Conservation (phyloP, 257 asterid genomes). For the Ligustrum vulgare region DNA sequence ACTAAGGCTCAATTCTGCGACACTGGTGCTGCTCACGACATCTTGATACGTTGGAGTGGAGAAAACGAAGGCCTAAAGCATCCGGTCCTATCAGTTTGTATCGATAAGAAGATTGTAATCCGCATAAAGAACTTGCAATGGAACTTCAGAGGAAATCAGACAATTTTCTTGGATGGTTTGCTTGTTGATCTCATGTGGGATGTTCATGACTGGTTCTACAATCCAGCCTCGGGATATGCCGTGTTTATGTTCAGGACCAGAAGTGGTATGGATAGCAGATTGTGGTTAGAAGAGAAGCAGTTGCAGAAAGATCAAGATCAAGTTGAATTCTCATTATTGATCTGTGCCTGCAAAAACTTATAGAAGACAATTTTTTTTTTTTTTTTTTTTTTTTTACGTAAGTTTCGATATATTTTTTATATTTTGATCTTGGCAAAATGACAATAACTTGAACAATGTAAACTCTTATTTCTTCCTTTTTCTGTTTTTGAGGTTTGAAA, state of each 20-base stretch:
- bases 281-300: slow-evolving; percentile 59
- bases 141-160: slow-evolving; percentile 75
- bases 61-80: slow-evolving; percentile 42
- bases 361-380: not conserved
- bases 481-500: not conserved
- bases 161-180: slow-evolving; percentile 65
- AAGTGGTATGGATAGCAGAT: slow-evolving; percentile 55
- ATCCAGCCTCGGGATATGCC: slow-evolving; percentile 37
- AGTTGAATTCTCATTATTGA: slow-evolving; percentile 55
- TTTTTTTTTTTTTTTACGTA: not conserved
- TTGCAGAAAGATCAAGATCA: slow-evolving; percentile 39
- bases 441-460: slow-evolving; percentile 13
- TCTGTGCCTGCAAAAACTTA: slow-evolving; percentile 47
- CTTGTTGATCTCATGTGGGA: slow-evolving; percentile 73
- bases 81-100: slow-evolving; percentile 48
- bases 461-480: slow-evolving; percentile 3
- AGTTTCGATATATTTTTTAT: not conserved
- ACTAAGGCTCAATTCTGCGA: slow-evolving; percentile 57
- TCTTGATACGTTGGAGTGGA: slow-evolving; percentile 53
- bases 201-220: slow-evolving; percentile 71
- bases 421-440: slow-evolving; percentile 21
- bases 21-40: slow-evolving; percentile 41
- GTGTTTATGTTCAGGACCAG: slow-evolving; percentile 71
- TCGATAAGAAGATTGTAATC: slow-evolving; percentile 54
- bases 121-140: slow-evolving; percentile 57